phyloP scores from a whole-genome alignment of 371 early-diverging fungal species.

The Mucor indicus region DNA sequence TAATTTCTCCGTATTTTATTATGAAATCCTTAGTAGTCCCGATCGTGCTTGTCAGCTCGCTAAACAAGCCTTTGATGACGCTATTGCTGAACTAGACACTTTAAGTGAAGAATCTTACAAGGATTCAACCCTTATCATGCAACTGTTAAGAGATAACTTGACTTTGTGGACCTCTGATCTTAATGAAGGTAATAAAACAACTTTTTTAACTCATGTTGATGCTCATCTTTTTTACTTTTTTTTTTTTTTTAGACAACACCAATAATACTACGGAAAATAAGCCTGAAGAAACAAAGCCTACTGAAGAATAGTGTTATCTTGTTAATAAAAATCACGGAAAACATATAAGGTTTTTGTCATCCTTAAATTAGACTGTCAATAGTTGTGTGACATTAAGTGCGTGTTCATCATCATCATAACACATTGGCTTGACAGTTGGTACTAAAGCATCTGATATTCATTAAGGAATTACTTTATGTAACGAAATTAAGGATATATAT shows the following conservation, averaged over 20 bases:
- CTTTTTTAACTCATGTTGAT: no score
- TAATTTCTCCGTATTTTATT: slow-evolving; percentile 99
- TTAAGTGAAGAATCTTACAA: slow-evolving; percentile 99
- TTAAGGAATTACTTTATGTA: no score
- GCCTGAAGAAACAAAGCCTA: slow-evolving; percentile 6
- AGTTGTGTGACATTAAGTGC: no score
- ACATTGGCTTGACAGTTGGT: no score
- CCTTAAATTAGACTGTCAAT: no score
- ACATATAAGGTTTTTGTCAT: no score
- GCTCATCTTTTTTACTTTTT: background rate
- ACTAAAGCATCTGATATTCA: no score
- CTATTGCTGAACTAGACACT: slow-evolving; percentile 97
- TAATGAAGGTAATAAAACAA: slow-evolving; percentile 77
- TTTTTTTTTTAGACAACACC: background rate
- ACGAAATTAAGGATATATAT: no score
- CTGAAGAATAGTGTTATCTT: no score
- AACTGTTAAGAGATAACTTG: slow-evolving; percentile 99
- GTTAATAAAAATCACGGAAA: no score
- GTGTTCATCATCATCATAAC: no score
- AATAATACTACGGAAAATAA: no score
- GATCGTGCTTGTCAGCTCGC: slow-evolving; percentile 99
- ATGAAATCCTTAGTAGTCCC: slow-evolving; percentile 98
- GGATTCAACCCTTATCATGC: slow-evolving; percentile 99
- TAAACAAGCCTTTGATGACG: slow-evolving; percentile 99
- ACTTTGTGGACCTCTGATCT: slow-evolving; percentile 99